These are phyloP conservation scores for Biscogniauxia marginata DNA, from an alignment of 2,329 filamentous ascomycete species.

Conservation along the genomic window DNA sequence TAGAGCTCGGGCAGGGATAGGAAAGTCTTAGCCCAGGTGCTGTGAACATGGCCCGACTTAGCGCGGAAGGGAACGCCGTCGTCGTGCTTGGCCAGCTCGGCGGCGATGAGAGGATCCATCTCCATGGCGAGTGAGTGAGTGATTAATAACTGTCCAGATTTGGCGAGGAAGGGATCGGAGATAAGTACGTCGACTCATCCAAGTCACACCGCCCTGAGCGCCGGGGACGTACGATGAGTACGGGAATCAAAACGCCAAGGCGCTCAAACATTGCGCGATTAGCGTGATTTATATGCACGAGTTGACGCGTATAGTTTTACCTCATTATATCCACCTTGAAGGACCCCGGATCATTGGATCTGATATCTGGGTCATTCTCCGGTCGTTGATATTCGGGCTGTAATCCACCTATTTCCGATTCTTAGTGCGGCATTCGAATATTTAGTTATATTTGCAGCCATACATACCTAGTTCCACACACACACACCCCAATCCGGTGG, in stretches of 20 bases:
- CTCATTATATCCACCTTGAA: neutral
- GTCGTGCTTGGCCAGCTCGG: slow-evolving; percentile 25
- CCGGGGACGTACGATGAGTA: neutral
- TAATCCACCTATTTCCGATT: no score
- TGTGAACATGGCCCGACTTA: slow-evolving; percentile 69
- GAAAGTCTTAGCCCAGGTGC: slow-evolving; percentile 94
- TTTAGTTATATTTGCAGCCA: no score
- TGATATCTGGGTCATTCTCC: neutral
- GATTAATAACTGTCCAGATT: neutral
- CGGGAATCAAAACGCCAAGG: neutral
- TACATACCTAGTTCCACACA: no score
- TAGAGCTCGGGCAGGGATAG: slow-evolving; percentile 87
- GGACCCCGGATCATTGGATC: neutral
- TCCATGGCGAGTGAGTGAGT: neutral
- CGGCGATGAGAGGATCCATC: slow-evolving; percentile 29
- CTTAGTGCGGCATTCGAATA: no score
- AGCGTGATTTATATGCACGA: neutral
- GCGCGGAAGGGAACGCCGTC: slow-evolving; percentile 71
- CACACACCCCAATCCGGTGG: no score
- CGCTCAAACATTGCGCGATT: neutral
- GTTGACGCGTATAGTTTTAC: neutral
- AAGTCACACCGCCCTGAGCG: neutral
- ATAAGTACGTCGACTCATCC: neutral
- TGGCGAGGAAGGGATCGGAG: neutral
- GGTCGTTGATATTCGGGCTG: no score